Percentiles rank a stretch among this genome's conserved stretches.
Conservation (phyloP, 2,329 filamentous ascomycete genomes). For the Alternaria ventricosa region DNA sequence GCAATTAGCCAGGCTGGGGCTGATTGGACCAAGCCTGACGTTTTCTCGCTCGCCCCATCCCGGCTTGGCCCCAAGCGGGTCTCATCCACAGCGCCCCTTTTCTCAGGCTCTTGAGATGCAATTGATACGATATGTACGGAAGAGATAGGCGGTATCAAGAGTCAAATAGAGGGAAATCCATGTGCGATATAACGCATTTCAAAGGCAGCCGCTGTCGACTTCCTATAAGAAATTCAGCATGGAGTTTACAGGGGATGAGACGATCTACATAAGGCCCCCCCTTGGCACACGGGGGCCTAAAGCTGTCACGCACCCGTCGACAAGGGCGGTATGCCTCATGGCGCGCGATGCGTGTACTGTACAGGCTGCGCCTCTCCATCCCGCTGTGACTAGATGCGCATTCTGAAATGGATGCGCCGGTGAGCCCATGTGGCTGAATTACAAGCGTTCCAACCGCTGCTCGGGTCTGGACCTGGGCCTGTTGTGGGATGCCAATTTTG, state of each 20-base stretch:
- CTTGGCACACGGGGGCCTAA: not conserved
- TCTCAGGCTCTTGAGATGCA: not conserved
- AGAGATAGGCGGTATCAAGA: not conserved
- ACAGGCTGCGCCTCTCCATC: constrained; percentile 1
- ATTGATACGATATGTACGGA: not conserved
- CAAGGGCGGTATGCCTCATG: not conserved
- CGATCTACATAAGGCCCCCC: constrained; percentile 1
- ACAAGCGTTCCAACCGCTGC: not conserved
- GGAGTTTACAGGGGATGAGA: not conserved
- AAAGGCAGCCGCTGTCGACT: not conserved
- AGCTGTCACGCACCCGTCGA: not conserved
- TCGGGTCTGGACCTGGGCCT: not conserved
- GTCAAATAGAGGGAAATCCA: not conserved
- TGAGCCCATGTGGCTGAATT: not conserved
- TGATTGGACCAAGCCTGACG: not conserved
- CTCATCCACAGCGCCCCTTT: not conserved
- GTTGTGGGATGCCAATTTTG: not conserved
- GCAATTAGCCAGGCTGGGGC: not conserved
- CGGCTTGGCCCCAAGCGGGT: not conserved
- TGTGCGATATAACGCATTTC: not conserved
- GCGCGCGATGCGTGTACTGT: not conserved
- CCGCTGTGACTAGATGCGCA: constrained; percentile 1
- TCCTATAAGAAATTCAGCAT: not conserved
- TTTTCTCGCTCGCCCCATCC: not conserved
- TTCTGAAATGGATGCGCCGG: not conserved